Evolutionary conservation across 2,329 filamentous ascomycete species (phyloP).

Genomic region (Lachnellula cervina): DNA sequence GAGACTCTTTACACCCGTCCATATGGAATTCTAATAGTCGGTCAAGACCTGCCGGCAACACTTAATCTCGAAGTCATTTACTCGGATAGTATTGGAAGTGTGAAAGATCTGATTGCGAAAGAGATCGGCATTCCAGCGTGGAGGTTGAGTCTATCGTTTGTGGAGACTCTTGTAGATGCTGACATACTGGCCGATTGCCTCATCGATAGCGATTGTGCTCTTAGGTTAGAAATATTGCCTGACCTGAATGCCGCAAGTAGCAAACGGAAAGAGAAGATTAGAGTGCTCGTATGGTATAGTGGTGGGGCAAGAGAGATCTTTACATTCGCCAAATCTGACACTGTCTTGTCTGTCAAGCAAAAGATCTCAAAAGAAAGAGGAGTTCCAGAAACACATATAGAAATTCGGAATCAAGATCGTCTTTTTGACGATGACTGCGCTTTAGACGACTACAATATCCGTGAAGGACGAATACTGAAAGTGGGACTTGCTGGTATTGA

Average conservation of each 20-base stretch:
- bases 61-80: neutral
- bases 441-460: neutral
- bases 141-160: neutral
- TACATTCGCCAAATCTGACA: neutral
- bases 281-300: neutral
- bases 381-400: neutral
- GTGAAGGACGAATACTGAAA: neutral
- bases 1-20: neutral
- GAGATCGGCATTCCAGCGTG: neutral
- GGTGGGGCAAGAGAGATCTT: neutral
- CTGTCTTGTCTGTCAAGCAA: neutral
- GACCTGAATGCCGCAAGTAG: neutral
- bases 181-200: neutral
- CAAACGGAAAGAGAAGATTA: neutral
- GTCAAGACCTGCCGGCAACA: neutral
- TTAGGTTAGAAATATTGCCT: neutral
- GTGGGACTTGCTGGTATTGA: neutral
- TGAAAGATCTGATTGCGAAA: neutral
- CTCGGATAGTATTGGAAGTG: neutral
- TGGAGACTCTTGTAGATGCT: neutral
- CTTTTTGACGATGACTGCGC: neutral
- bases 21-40: neutral
- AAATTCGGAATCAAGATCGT: neutral
- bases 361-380: neutral
- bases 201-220: neutral